These are phyloP conservation scores for Trichomonascaceae sp. DNA, from an alignment of 1,139 yeast species.

Conservation along the genomic window DNA sequence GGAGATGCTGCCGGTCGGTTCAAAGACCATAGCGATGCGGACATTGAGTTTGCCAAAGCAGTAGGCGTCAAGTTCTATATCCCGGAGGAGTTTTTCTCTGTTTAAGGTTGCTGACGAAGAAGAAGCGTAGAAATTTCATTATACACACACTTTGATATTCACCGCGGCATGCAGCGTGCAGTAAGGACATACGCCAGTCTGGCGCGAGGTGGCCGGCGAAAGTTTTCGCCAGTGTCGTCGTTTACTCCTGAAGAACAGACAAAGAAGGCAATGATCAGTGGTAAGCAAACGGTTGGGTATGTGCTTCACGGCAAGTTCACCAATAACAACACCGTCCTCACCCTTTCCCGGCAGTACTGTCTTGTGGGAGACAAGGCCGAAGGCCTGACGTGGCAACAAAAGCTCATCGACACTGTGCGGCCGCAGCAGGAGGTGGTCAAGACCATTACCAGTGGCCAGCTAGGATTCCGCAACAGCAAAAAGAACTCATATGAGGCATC, in stretches of 20 bases:
- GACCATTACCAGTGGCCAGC: conserved; percentile 34
- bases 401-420: conserved; percentile 63
- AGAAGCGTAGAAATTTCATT: too few species aligned
- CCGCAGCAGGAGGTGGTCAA: conserved; percentile 66
- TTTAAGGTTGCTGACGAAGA: too few species aligned
- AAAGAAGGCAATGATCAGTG: too few species aligned
- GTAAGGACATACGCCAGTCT: too few species aligned
- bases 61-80: conserved; percentile 40
- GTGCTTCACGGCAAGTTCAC: conserved; percentile 66
- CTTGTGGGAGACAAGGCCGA: conserved; percentile 31
- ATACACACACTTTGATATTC: too few species aligned
- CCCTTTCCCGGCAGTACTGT: conserved; percentile 53
- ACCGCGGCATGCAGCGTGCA: too few species aligned
- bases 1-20: conserved; percentile 94
- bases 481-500: conserved; percentile 90
- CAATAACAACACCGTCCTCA: conserved; percentile 70
- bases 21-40: conserved; percentile 69
- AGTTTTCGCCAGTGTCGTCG: too few species aligned
- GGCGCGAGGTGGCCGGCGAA: too few species aligned
- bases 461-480: conserved; percentile 33
- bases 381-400: conserved; percentile 46
- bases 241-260: too few species aligned
- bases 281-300: conserved; percentile 36
- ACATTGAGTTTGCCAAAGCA: conserved; percentile 49
- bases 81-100: conserved; percentile 59